Evolutionary conservation across 345 rosid genomes (phyloP).

Genomic region (Citrus hindsii): DNA sequence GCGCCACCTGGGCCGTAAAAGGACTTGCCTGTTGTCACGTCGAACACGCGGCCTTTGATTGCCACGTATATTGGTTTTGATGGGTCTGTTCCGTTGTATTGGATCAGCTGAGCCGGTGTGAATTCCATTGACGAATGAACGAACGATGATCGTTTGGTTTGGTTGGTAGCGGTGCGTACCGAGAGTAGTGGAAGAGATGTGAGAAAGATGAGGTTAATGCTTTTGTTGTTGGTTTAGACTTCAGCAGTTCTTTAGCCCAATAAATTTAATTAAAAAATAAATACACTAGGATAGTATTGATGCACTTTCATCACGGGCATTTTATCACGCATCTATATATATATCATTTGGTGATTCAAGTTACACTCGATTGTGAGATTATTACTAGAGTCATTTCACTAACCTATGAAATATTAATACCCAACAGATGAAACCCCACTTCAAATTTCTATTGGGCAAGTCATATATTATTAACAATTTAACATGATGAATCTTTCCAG

Average conservation of each 20-base stretch:
- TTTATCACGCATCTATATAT: no score
- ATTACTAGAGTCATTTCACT: no score
- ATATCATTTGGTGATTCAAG: no score
- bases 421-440: no score
- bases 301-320: not conserved
- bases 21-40: constrained; percentile 68
- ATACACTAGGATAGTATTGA: no score
- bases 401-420: no score
- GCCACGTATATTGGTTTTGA: constrained; percentile 84
- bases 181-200: no score
- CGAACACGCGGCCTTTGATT: constrained; percentile 74
- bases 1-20: constrained; percentile 78
- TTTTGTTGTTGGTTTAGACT: not conserved
- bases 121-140: constrained; percentile 50
- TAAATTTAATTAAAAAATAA: not conserved
- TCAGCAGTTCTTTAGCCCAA: not conserved
- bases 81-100: constrained; percentile 64
- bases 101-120: constrained; percentile 57
- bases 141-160: not conserved
- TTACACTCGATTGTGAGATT: no score
- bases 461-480: no score
- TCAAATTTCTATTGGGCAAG: no score
- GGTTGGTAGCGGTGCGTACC: not conserved
- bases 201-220: not conserved
- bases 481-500: no score